Evolutionary conservation across 352 stramenopile species (phyloP), one percentile per base, ranked within the genome.

Genomic region (Globisporangium iwayamae): DNA sequence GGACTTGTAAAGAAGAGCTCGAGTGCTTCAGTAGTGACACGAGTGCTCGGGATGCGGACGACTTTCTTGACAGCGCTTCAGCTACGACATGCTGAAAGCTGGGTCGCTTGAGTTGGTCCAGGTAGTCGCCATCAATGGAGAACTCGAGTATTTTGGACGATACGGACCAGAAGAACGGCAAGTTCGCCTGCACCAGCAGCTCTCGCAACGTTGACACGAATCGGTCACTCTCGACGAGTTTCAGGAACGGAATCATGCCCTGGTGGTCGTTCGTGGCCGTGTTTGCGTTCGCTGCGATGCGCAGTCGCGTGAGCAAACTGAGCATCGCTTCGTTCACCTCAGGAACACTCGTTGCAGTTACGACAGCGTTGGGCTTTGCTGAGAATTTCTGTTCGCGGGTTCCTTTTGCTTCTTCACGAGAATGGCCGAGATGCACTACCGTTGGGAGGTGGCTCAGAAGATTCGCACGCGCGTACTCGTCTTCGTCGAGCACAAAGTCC

Each of bases 91-190:
- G 80, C 30, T 86, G 78, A 55, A 91, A 91, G 54, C 56, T 88
- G 0, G 67, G 61, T 16, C 63, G 66, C 11, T 60, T 71, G 54
- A 77, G 69, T 28, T 87, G 78, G 1, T 71, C 55, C 4, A 93
- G 59, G 25, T 75, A 87, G 34, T 82, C 80, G 0, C 70, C 70
- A 36, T 90, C 81, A 45, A 93, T 85, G 2, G 81, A 78, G 10
- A 93, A 79, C 18, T 81, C 76, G 14, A 93, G 74, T 5, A 60
- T 70, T 6, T 71, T 74, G 18, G 68, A 58, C 8, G 81, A 83
- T 2, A 93, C 69, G 0, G 67, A 80, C 75, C 79, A 91, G 41
- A 91, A 93, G 63, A 91, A 90, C 28, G 82, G 84, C 14, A 87
- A 28, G 4, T 72, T 65, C 0, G 81, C 65, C 9, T 75, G 65